Percentiles rank a stretch among this genome's conserved stretches.
Conservation (phyloP, 2,329 filamentous ascomycete species). For the Dothideomycetes sp. region DNA sequence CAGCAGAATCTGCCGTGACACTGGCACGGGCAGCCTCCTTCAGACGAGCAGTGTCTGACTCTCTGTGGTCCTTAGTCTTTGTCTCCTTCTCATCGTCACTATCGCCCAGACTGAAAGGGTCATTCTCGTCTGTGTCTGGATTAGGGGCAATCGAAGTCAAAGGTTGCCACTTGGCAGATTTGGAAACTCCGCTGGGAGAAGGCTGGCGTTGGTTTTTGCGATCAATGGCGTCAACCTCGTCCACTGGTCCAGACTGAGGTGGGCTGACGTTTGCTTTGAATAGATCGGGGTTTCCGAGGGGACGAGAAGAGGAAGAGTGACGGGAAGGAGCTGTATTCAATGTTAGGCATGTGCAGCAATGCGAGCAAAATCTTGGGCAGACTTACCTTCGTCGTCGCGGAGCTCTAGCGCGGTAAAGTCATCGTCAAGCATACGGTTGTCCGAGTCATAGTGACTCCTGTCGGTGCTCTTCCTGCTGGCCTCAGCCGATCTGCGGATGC, state of each 20-base stretch:
- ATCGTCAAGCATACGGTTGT: slow-evolving; percentile 80
- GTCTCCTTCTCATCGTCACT: slow-evolving; percentile 83
- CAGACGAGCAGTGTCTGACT: slow-evolving; percentile 43
- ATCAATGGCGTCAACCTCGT: slow-evolving; percentile 72
- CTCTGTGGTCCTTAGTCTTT: slow-evolving; percentile 55
- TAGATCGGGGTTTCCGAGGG: slow-evolving; percentile 66
- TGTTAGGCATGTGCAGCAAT: slow-evolving; percentile 19
- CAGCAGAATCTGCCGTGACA: slow-evolving; percentile 40
- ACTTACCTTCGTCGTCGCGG: slow-evolving; percentile 49
- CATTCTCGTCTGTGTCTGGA: slow-evolving; percentile 75
- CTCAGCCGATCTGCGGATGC: slow-evolving; percentile 26
- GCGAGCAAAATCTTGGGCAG: no score
- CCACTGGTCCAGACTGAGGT: slow-evolving; percentile 53
- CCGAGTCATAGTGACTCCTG: slow-evolving; percentile 86
- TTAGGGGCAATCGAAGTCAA: slow-evolving; percentile 75
- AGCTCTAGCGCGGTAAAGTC: slow-evolving; percentile 67
- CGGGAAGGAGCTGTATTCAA: slow-evolving; percentile 39
- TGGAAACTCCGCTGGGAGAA: slow-evolving; percentile 28
- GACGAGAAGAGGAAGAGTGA: slow-evolving; percentile 51
- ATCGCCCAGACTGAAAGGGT: slow-evolving; percentile 92
- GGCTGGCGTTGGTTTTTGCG: slow-evolving; percentile 30
- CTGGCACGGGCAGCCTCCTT: slow-evolving; percentile 42
- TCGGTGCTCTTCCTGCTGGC: slow-evolving; percentile 55
- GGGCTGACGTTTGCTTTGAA: slow-evolving; percentile 59
- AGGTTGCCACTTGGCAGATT: slow-evolving; percentile 94